Base-by-base conservation (phyloP, 805 yeast genomes). In the Hagleromyces aurorensis region DNA sequence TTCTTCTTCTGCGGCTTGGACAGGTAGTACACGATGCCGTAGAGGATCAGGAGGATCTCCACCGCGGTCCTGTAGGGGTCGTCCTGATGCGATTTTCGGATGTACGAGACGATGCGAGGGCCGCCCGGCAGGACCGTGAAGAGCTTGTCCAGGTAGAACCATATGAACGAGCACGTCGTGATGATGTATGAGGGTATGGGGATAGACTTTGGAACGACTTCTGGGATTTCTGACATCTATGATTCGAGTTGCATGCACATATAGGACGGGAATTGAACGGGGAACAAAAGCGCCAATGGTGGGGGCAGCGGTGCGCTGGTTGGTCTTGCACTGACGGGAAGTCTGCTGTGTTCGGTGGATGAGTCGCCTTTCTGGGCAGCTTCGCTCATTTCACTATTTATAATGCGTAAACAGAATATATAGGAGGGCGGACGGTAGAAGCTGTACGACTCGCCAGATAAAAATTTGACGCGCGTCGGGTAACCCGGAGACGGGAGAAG, bases 51-150 rank as follows among this genome's bases (percentile, higher is more conserved):
- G 11, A 76, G 64, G 20, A 81, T 55, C 59, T 91, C 98, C 32
- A 91, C 65, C 6, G 84, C 50, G 1, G 97, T 82, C 47, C 98
- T 72, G 37, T 85, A 69, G 1, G 98, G 98, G 55, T 91, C 98
- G 57, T 91, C 75, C 55, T 85, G 86, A 54, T 87, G 87, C 2
- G 96, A 85, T 8, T 86, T 76, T 40, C 68, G 69, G 48, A 91
- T 78, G 57, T 91, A 91, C 33, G 86, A 60, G 18, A 78, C 60
- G 5, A 78, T 49, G 32, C 32, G 38, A 7, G 32, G 34, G 16
- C 56, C 57, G n/a, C 57, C 56, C 7, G 59, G 59, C 13, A 52
- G 20, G 24, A 24, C 29, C 13, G 28, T 11, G 16, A 49, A 22
- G 20, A 38, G 16, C 19, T 23, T 25, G 17, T 40, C 29, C 16